Base-by-base conservation (phyloP, 2,329 filamentous ascomycete species). In the Raffaelea arxii region DNA sequence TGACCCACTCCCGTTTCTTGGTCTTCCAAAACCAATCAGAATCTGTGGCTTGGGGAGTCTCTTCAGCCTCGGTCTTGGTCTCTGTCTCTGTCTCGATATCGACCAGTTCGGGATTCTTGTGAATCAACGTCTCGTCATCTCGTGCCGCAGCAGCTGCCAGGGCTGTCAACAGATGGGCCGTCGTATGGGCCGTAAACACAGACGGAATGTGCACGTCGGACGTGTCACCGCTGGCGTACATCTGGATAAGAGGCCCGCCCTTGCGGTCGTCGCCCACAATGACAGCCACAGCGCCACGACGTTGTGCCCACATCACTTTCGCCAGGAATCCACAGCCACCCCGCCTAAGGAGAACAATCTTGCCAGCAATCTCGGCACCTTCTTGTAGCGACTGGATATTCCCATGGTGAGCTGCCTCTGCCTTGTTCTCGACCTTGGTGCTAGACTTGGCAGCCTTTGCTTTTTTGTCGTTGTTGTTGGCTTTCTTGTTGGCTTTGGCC, bases 201-300 rank as follows among this genome's bases (percentile, higher is more conserved):
- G 92, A 87, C 1, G 92, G 90, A 46, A 98, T 96, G 1, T 88
- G 88, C 54, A 97, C 78, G 58, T 96, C 95, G 27, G 90, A 94
- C 4, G 91, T 95, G 60, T 97, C 90, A 32, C 91, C 92, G 58
- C 86, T 81, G n/a, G 92, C 92, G 63, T 95, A 97, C 92, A 98
- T 98, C 56, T 94, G 92, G 43, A 97, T 86, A 51, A 98, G 69
- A 30, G 85, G 85, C 4, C 89, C 90, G 39, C 91, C 91, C 51
- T 86, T 85, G 48, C 86, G 84, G 62, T 96, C 86, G 62, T 98
- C 92, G 23, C 92, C 92, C 3, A 98, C 90, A 53, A 98, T 94
- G 50, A 98, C 71, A 30, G 87, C 92, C 49, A 89, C 76, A 19
- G 85, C 92, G 22, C 92, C 92, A 58, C 92, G 79, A 51, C 89